Percentiles rank a stretch among this genome's conserved stretches.
Conservation (phyloP, 768 basidiomycete species). For the Stropharia rugosoannulata region DNA sequence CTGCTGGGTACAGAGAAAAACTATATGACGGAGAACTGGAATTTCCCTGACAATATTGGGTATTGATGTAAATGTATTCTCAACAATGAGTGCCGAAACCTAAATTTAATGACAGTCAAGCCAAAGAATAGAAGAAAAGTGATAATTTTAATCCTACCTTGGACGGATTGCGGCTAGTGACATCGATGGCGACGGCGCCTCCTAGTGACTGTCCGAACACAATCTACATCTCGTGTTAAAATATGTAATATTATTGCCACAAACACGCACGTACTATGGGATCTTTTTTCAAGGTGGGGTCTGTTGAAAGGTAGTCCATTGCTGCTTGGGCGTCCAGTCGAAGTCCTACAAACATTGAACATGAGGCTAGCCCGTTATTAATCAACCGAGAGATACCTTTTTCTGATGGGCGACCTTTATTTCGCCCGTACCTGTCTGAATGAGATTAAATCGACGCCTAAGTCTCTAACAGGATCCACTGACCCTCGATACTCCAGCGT, state of each 20-base stretch:
- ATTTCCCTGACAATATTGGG: slow-evolving; percentile 67
- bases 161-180: slow-evolving; percentile 67
- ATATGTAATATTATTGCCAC: background rate
- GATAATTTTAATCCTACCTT: slow-evolving; percentile 45
- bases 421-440: slow-evolving; percentile 65
- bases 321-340: slow-evolving; percentile 78
- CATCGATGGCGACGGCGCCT: slow-evolving; percentile 85
- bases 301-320: slow-evolving; percentile 61
- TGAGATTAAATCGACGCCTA: too few species aligned
- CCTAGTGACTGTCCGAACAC: slow-evolving; percentile 80
- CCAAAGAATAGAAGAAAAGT: background rate
- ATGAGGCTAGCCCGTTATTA: background rate
- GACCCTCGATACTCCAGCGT: slow-evolving; percentile 89
- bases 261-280: slow-evolving; percentile 47
- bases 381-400: slow-evolving; percentile 42
- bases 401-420: slow-evolving; percentile 79
- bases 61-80: slow-evolving; percentile 88
- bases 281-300: slow-evolving; percentile 57
- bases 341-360: slow-evolving; percentile 45
- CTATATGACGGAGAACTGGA: slow-evolving; percentile 62
- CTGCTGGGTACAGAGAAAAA: slow-evolving; percentile 74
- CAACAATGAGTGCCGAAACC: slow-evolving; percentile 74
- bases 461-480: slow-evolving; percentile 17
- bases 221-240: slow-evolving; percentile 35
- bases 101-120: slow-evolving; percentile 23